Evolutionary conservation across 371 early-diverging fungal species (phyloP), one percentile per base, ranked within the genome.

Genomic region (Aphelidium insulamus): DNA sequence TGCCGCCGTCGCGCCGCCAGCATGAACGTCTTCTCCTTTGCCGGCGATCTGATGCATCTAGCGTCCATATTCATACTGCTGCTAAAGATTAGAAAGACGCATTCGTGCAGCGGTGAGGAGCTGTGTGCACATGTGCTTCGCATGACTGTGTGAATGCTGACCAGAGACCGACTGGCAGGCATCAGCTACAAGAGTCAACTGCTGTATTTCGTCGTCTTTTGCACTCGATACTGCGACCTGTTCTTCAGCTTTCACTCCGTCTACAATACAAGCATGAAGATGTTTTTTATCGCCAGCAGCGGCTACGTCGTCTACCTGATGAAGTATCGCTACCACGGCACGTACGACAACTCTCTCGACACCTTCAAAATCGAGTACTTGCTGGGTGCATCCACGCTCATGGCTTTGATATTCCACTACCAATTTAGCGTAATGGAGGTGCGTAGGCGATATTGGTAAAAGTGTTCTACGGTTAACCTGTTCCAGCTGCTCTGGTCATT

Each of bases 111-210:
- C 29, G 87, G 86, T 79, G 53, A 40, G 17, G 28, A 26, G 12
- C 21, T 26, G 38, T 34, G 18, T 37, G 35, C 36, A 11, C 27
- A 26, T 32, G 21, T 32, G 31, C n/a, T 21, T 23, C 14, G 34
- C 15, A n/a, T 8, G 6, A 19, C 30, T 27, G 15, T 15, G 32
- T 8, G 21, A 17, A 27, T 28, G 32, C 26, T 10, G 16, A 19
- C 25, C 18, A 8, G 5, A 3, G 17, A 25, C 12, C 6, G 17
- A 16, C 12, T 20, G 43, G 33, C 54, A 75, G 97, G 99, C 16
- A 85, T 99, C 27, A 90, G 90, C 9, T 82, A 90, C 62, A 98
- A 97, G 53, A 74, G 95, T 0, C 98, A 99, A 55, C 51, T 72
- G 0, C 58, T 99, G n/a, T 97, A 95, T 45, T 55, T 87, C 3